Percentiles rank a stretch among this genome's conserved stretches.
phyloP scores from a whole-genome alignment of 1,139 yeast species.

The Blastobotrys buckinghamii region DNA sequence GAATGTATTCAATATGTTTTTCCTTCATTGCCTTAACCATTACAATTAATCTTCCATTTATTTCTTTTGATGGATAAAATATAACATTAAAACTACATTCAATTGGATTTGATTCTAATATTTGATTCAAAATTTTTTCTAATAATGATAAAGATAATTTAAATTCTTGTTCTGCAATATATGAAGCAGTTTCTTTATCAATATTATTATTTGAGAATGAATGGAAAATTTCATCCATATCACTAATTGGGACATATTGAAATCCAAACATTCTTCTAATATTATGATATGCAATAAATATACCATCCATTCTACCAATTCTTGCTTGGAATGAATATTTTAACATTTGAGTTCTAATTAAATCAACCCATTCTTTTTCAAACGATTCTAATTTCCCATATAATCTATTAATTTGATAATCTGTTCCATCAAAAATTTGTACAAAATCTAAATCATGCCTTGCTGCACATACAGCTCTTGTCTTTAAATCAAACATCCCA shows the following conservation, averaged over 20 bases:
- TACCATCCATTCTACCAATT: constrained; percentile 96
- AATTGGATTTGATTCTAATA: constrained; percentile 27
- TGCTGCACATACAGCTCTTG: constrained; percentile 84
- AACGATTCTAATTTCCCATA: constrained; percentile 69
- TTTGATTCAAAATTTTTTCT: constrained; percentile 44
- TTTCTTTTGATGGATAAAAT: constrained; percentile 19
- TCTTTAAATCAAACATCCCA: constrained; percentile 88
- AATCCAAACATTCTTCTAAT: constrained; percentile 78
- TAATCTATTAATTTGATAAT: constrained; percentile 58
- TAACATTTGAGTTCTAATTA: constrained; percentile 67
- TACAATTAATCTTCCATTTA: constrained; percentile 25
- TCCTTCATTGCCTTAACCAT: constrained; percentile 33
- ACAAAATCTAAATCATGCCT: constrained; percentile 71
- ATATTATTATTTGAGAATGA: constrained; percentile 33
- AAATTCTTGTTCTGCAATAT: constrained; percentile 70
- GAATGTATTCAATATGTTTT: constrained; percentile 23
- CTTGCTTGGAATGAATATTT: constrained; percentile 89
- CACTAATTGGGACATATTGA: constrained; percentile 72
- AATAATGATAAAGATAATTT: constrained; percentile 55
- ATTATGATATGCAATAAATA: constrained; percentile 87
- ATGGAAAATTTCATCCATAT: constrained; percentile 59
- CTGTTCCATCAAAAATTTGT: constrained; percentile 47
- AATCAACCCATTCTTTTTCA: constrained; percentile 71
- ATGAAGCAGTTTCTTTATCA: constrained; percentile 34
- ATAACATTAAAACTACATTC: constrained; percentile 24